Base-by-base conservation (phyloP, 257 asterid genomes). In the Plectranthus barbatus region DNA sequence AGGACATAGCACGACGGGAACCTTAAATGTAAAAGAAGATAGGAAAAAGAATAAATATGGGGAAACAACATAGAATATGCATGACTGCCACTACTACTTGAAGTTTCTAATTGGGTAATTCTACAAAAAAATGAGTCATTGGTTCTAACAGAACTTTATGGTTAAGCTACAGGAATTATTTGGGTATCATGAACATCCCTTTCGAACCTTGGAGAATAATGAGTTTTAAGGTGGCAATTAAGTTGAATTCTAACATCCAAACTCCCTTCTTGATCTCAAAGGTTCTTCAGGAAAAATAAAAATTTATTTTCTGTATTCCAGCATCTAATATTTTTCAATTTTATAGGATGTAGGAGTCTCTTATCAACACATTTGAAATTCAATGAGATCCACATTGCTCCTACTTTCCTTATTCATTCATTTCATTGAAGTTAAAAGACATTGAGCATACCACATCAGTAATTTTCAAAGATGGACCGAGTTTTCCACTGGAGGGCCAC, bases 1-100 rank as follows among this genome's bases (percentile, higher is more conserved):
- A 46, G 97, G 92, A 74, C 88, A 85, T 88, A 74, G 75, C 44
- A 87, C 84, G 8, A 85, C 83, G 33, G 95, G 88, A 74, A 93
- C 95, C 99, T 93, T 72, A 67, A 62, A 61, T 20, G 67, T 55
- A 54, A 47, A 55, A 70, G 7, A 56, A 49, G 46, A 71, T 24
- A 15, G 36, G 55, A 64, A 46, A n/a, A 39, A 41, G 0, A 52
- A 61, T 31, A 61, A 51, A 11, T 37, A 24, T 18, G 11, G 59
- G 7, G 45, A 58, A 56, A 62, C 62, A 51, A 13, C 20, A 51
- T 15, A 47, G 9, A 67, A 59, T 11, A 56, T 12, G 1, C 24
- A n/a, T 5, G 52, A 21, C 24, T 6, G 21, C 36, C 59, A 36
- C 19, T 29, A 14, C 34, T 68, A 57, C 55, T 55, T 50, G 40